Evolutionary conservation across 495 filamentous ascomycete species (phyloP), one percentile per base, ranked within the genome.

Genomic region (Stereocaulon alpinum): DNA sequence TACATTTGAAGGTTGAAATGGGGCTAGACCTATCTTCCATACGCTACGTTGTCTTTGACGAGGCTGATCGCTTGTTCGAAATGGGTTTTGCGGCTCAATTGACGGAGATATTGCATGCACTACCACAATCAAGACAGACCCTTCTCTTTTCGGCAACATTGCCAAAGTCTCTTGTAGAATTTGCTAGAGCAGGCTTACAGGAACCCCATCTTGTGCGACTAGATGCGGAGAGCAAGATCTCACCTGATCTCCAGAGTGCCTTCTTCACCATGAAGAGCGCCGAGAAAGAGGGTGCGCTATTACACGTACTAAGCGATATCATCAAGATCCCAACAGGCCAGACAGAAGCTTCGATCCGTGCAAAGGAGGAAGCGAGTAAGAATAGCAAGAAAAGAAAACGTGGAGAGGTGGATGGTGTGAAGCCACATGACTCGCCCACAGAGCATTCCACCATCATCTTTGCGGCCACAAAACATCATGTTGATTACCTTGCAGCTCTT

Each of bases 1-100:
- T 97, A 60, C 94, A 98, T 76, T 72, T 98, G 59, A 88, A 95
- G 71, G 92, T 96, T 10, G 93, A 97, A 69, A 96, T 96, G 93
- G 75, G 80, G 32, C 76, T 98, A 54, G 86, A 96, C 67, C 74
- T 98, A 34, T 87, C 84, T 3, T 92, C 87, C 12, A 83, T 96
- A 54, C 76, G 80, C 48, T 98, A 96, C 66, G 88, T 94, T 29
- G 93, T 97, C 34, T 97, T 98, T 49, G 93, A 98, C 70, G 93
- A 98, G 68, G 93, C 93, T 15, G 93, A 98, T 76, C 79, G 93
- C 50, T 76, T 98, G 3, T 98, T 97, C 72, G 93, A 98, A 72
- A 95, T 96, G 89, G 93, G 93, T 61, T 98, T 98, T 70, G 89
- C 89, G 18, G 82, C 86, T 7, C 94, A 98, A 68, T 77, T 98